These are phyloP conservation scores for Colletotrichum orbiculare DNA, from an alignment of 2,329 filamentous ascomycete genomes.

Conservation along the genomic window DNA sequence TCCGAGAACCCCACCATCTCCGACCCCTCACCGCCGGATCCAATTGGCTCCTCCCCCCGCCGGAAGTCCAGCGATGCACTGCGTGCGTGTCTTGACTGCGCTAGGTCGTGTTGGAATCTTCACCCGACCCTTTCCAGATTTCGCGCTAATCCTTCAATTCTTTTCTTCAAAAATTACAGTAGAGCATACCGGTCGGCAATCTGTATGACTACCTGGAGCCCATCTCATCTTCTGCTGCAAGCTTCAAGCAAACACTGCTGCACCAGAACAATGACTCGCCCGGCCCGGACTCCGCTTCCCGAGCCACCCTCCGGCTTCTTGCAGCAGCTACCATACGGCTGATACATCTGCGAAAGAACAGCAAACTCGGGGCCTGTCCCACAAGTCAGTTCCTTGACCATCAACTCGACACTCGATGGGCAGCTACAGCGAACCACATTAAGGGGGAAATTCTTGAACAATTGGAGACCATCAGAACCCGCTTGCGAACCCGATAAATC, in stretches of 20 bases:
- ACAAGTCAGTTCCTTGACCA: neutral
- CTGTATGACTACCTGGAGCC: no score
- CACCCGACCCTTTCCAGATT: no score
- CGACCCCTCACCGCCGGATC: neutral
- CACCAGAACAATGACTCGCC: conserved; percentile 19
- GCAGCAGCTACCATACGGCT: neutral
- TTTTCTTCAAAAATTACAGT: no score
- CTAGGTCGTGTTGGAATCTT: no score
- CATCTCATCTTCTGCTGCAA: no score
- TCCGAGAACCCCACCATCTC: conserved; percentile 1
- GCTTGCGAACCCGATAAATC: conserved; percentile 2
- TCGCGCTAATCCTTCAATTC: no score
- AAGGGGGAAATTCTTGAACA: conserved; percentile 10
- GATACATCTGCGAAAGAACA: conserved; percentile 13
- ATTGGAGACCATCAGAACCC: conserved; percentile 16
- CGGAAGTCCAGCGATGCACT: conserved; percentile 12
- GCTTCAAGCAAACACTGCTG: no score
- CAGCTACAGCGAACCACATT: neutral
- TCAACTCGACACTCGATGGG: conserved; percentile 6
- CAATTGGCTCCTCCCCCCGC: conserved; percentile 2
- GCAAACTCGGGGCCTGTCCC: conserved; percentile 6
- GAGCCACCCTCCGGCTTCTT: conserved; percentile 12
- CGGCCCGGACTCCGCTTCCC: conserved; percentile 25
- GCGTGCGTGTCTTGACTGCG: no score
- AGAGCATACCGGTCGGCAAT: no score